Evolutionary conservation across 306 rosid species (phyloP).

Genomic region (Nissolia schottii): DNA sequence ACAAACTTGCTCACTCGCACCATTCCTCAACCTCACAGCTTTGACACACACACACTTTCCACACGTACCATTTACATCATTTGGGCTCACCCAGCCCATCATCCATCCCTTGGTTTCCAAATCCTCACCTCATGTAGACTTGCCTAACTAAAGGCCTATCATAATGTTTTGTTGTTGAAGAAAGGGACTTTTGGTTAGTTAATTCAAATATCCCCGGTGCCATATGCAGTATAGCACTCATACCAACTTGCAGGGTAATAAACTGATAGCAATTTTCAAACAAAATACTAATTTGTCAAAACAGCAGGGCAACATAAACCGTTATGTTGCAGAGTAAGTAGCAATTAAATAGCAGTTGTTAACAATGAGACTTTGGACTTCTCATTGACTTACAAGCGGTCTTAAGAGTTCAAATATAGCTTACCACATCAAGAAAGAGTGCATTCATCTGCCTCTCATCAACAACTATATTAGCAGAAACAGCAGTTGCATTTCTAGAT

Average conservation of each 20-base stretch:
- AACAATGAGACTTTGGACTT: not conserved
- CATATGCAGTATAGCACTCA: not conserved
- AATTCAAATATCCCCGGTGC: not conserved
- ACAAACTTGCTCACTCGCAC: no score
- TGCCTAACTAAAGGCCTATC: no score
- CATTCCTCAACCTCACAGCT: no score
- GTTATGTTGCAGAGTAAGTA: not conserved
- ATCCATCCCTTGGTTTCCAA: no score
- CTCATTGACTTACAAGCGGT: not conserved
- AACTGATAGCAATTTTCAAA: not conserved
- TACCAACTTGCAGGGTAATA: not conserved
- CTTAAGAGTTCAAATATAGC: slow-evolving; percentile 15
- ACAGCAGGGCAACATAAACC: not conserved
- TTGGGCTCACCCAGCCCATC: no score
- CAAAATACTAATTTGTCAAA: not conserved
- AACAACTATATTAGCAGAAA: slow-evolving; percentile 72
- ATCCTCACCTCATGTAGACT: no score
- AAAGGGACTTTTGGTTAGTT: not conserved
- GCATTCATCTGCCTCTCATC: slow-evolving; percentile 99
- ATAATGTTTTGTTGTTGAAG: no score
- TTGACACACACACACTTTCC: no score
- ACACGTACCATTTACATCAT: no score
- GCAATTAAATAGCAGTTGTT: not conserved
- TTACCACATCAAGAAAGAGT: slow-evolving; percentile 92
- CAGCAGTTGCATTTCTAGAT: slow-evolving; percentile 53